Percentiles rank a stretch among this genome's conserved stretches.
Conservation (phyloP, 2,329 filamentous ascomycete genomes). For the Cercospora nicotianae region DNA sequence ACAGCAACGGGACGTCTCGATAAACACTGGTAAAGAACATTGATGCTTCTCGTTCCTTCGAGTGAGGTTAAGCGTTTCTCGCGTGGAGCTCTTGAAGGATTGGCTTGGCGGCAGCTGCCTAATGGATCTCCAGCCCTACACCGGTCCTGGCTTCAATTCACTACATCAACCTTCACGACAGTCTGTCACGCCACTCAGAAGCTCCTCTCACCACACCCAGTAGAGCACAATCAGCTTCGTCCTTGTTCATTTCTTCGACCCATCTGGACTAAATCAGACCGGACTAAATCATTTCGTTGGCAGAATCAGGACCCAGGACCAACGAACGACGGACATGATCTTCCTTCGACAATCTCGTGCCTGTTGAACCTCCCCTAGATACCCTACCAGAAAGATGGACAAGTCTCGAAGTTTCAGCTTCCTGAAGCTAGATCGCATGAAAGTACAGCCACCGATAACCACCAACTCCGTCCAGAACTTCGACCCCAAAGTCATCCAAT, state of each 20-base stretch:
- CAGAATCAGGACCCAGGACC: background rate
- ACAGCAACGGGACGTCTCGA: too few relatives aligned
- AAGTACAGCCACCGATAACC: slow-evolving; percentile 26
- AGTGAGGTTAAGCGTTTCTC: background rate
- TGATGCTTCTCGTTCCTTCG: too few relatives aligned
- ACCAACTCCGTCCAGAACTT: slow-evolving; percentile 33
- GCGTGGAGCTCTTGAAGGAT: background rate
- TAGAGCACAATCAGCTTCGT: background rate
- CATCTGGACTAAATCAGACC: too few relatives aligned
- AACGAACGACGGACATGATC: background rate
- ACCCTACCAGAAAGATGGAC: background rate
- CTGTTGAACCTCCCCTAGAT: slow-evolving; percentile 4
- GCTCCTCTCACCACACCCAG: background rate
- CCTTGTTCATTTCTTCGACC: background rate
- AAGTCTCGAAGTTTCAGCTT: background rate
- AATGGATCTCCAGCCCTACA: background rate
- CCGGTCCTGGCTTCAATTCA: background rate
- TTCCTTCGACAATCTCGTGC: background rate
- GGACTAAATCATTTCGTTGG: background rate
- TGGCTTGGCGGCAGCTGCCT: slow-evolving; percentile 2
- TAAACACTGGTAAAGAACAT: background rate
- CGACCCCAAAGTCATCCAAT: slow-evolving; percentile 18
- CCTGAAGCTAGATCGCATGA: background rate
- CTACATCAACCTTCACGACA: background rate
- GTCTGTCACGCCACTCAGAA: background rate